phyloP scores from a whole-genome alignment of 2,329 filamentous ascomycete species.

The Diaporthe eres region DNA sequence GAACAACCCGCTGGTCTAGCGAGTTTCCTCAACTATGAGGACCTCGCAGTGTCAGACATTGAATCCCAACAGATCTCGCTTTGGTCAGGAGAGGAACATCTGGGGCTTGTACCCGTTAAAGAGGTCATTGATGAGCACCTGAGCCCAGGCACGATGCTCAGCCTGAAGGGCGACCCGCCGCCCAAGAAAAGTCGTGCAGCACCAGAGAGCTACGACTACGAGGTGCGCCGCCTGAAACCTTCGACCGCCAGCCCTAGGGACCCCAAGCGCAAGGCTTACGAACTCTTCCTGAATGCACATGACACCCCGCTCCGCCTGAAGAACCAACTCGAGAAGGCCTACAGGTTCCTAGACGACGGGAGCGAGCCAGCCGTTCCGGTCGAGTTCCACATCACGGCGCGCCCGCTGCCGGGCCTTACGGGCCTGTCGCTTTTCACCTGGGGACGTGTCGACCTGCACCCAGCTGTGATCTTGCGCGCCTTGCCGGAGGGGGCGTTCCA shows the following conservation, averaged over 20 bases:
- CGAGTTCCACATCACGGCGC: conserved; percentile 1
- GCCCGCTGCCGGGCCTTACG: no score
- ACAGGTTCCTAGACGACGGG: background rate
- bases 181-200: fast-evolving
- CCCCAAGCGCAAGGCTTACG: background rate
- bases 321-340: background rate
- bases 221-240: background rate
- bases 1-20: background rate
- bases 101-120: background rate
- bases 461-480: conserved; percentile 3
- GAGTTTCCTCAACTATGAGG: background rate
- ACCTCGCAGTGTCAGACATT: background rate
- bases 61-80: background rate
- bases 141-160: conserved; percentile 1
- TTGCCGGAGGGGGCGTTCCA: background rate
- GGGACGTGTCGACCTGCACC: background rate
- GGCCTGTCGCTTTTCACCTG: background rate
- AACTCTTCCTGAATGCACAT: background rate
- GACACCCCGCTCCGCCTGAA: conserved; percentile 18
- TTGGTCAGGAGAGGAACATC: background rate
- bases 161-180: background rate
- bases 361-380: background rate
- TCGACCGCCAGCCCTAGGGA: fast-evolving
- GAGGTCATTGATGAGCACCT: background rate
- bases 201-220: conserved; percentile 3